Evolutionary conservation across 2,329 filamentous ascomycete species (phyloP), one percentile per base, ranked within the genome.

Genomic region (Pseudopithomyces maydicus): DNA sequence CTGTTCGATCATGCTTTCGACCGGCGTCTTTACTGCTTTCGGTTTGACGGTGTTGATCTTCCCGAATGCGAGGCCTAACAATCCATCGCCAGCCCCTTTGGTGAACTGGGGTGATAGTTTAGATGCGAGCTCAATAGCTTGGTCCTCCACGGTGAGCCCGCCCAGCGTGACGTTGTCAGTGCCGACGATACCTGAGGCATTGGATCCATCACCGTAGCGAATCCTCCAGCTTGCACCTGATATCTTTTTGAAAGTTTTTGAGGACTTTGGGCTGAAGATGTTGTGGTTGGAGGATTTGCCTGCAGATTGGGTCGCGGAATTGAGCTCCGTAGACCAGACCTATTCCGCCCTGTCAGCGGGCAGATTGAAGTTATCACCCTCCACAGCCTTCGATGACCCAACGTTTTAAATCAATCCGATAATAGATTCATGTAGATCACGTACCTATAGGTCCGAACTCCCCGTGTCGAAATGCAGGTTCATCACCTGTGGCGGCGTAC

Each of bases 401-500:
- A 29, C 8, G 26, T 8, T 4, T 4, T 29, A 8, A 29, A 4
- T 29, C 26, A 29, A 29, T 8, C 4, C 26, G 8, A 8, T 5
- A 29, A 8, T 29, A 29, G 26, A n/a, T n/a, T n/a, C n/a, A n/a
- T n/a, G n/a, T n/a, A n/a, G n/a, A n/a, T 32, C 10, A 55, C 57
- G 12, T 46, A 85, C 77, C 88, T 87, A 91, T 20, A 89, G 79
- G 77, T 91, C 89, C 19, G 87, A 82, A 11, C 86, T 89, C 19
- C 88, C 88, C 38, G 88, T 90, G 70, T 91, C 89, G 59, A 91
- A 90, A 67, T 90, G 84, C 14, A 90, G 73, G 61, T 81, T 82
- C 52, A 78, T 55, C 11, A 53, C 85, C 77, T 91, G 88, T 1
- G 81, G 74, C 15, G 88, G 88, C 1, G 84, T 88, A 26, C 89